Evolutionary conservation across 1,139 yeast species (phyloP), one percentile per base, ranked within the genome.

Genomic region (Yamadazyma songkhlaensis): DNA sequence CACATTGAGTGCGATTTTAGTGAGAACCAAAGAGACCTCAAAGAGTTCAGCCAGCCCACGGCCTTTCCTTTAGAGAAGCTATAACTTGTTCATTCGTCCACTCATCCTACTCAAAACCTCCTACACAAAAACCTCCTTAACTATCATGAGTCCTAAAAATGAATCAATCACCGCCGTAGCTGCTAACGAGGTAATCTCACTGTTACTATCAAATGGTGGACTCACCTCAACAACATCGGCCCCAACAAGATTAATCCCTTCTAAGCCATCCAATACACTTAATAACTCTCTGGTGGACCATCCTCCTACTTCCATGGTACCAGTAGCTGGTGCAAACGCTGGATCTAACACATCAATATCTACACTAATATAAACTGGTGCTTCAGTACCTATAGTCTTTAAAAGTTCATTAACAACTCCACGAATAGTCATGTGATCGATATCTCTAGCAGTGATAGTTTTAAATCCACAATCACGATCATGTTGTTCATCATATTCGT

Each of bases 151-250:
- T 6, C 76, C 76, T 41, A 77, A 52, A 22, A 74, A 53, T 2
- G 74, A 64, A 46, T 77, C 81, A 23, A 76, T 63, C 10, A 74
- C 77, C 11, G 72, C 72, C 1, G 80, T 74, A 2, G 81, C 83
- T 0, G 79, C 73, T 42, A 76, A 62, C 39, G 72, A 64, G 1
- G 82, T 76, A 34, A 70, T 70, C 36, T 65, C 80, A 15, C 71
- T 60, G 39, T 67, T 72, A 17, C 72, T 60, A 45, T 74, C 79
- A 37, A 62, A 75, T 0, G 79, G 76, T 2, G 81, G 80, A 44
- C 74, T 67, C 2, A 76, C 81, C 50, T 77, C 82, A 4, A 76
- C 81, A n/a, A 77, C 71, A 47, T 77, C 82, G 11, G 72, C 78
- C 1, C 82, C 82, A 6, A 77, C 66, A 25, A 76, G 42, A 36